These are phyloP conservation scores for Pichia occidentalis DNA, from an alignment of 805 yeast species.

Conservation along the genomic window DNA sequence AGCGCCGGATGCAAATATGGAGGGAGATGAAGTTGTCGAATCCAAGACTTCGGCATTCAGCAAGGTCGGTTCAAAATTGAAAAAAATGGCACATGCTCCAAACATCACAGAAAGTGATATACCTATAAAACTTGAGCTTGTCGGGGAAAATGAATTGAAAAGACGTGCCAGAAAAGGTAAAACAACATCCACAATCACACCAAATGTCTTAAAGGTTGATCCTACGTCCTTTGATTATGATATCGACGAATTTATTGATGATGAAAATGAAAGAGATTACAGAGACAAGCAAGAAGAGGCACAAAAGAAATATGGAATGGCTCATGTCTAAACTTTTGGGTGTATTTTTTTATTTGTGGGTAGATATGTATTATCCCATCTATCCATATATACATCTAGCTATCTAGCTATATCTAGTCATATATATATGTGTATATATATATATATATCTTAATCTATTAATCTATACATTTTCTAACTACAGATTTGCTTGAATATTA, in stretches of 20 bases:
- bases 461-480: conserved; percentile 3
- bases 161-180: conserved; percentile 14
- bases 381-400: conserved; percentile 1
- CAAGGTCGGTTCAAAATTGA: conserved; percentile 23
- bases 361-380: background rate
- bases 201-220: conserved; percentile 22
- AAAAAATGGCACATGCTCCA: conserved; percentile 10
- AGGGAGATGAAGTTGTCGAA: conserved; percentile 2
- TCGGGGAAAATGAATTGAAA: conserved; percentile 17
- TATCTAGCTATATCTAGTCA: too few species aligned
- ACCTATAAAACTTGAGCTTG: conserved; percentile 25
- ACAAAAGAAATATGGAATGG: conserved; percentile 2
- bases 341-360: background rate
- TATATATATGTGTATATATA: background rate
- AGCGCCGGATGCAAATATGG: conserved; percentile 28
- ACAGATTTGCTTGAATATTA: conserved; percentile 13
- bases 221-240: conserved; percentile 44
- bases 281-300: conserved; percentile 1
- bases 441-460: background rate
- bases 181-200: too few species aligned
- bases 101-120: conserved; percentile 25
- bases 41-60: conserved; percentile 14
- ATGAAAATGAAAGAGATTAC: conserved; percentile 27
- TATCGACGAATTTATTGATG: conserved; percentile 39
- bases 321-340: conserved; percentile 4